Evolutionary conservation across 768 basidiomycete species (phyloP), one percentile per base, ranked within the genome.

Genomic region (Boletus pseudo-olivaceus): DNA sequence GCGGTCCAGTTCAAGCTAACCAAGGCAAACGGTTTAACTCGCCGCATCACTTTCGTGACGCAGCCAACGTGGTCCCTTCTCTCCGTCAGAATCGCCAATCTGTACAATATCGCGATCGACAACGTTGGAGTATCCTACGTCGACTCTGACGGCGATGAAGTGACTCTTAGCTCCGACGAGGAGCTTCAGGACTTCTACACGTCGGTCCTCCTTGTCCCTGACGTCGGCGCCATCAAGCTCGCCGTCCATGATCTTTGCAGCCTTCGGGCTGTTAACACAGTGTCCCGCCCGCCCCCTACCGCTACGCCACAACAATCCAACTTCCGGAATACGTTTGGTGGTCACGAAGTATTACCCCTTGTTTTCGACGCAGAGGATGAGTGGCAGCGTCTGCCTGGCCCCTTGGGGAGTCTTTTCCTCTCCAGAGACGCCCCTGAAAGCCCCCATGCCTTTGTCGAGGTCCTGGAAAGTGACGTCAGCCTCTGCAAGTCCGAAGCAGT

Each of bases 151-250:
- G 78, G 81, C 37, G 90, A 92, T 63, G 82, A 85, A 55, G 82
- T 93, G 57, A 91, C 89, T 11, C 75, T 91, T 53, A 88, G 82
- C 69, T 82, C 89, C 4, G 77, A 89, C 51, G 84, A 84, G 33
- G 90, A 93, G 67, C 79, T 92, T n/a, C 77, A 79, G 51, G 88
- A 91, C 54, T 88, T 79, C 65, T 90, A 87, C 65, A 62, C 65
- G 29, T 71, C 73, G 7, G 62, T 72, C 54, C 53, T 72, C 54
- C 53, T 62, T 41, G 65, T 65, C 14, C 23, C 37, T 26, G 30
- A n/a, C 10, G 35, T 34, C 2, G 43, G 73, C 20, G 54, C 71
- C 26, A 72, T 85, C 70, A 87, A 82, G 69, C 81, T 93, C 60
- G 71, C 69, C 19, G 82, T 92, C 20, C 76, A 80, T 62, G 84